Percentiles rank a stretch among this genome's conserved stretches.
phyloP scores from a whole-genome alignment of 75 land plant genomes.

The Ceratopteris richardii region DNA sequence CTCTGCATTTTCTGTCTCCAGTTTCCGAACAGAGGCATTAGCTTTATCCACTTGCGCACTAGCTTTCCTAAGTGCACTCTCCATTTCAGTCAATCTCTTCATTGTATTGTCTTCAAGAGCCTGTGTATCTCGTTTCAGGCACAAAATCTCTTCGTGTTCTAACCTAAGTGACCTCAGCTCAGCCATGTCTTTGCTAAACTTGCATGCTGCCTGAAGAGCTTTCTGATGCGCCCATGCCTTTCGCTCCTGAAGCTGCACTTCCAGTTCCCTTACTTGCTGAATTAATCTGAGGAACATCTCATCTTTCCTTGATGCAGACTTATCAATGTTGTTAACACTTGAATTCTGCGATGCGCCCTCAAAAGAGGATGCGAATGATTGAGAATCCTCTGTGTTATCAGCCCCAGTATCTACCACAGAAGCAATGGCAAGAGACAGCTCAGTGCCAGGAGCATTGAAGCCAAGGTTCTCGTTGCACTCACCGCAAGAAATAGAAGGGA shows the following conservation, averaged over 20 bases:
- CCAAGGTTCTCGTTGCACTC: background rate
- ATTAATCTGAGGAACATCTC: constrained; percentile 43
- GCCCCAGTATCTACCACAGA: constrained; percentile 5
- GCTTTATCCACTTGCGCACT: constrained; percentile 72
- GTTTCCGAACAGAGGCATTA: constrained; percentile 51
- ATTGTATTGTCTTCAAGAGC: constrained; percentile 67
- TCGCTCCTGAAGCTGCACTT: constrained; percentile 64
- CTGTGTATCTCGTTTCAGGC: constrained; percentile 59
- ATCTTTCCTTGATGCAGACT: constrained; percentile 30
- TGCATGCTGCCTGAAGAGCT: constrained; percentile 80
- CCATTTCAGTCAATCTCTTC: constrained; percentile 72
- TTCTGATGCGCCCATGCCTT: constrained; percentile 80
- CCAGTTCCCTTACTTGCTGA: constrained; percentile 55
- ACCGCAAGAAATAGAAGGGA: background rate
- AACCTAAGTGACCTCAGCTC: constrained; percentile 64
- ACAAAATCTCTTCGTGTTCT: constrained; percentile 61
- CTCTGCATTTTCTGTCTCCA: constrained; percentile 87
- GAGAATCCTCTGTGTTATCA: constrained; percentile 8
- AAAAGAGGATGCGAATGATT: constrained; percentile 20
- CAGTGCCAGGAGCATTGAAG: constrained; percentile 4
- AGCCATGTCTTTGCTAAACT: constrained; percentile 59
- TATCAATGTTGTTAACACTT: constrained; percentile 27
- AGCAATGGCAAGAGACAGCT: constrained; percentile 13
- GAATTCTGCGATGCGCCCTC: constrained; percentile 27
- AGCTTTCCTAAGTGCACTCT: constrained; percentile 63